Percentiles rank a stretch among this genome's conserved stretches.
phyloP scores from a whole-genome alignment of 257 asterid genomes.

The Galeopsis tetrahit region DNA sequence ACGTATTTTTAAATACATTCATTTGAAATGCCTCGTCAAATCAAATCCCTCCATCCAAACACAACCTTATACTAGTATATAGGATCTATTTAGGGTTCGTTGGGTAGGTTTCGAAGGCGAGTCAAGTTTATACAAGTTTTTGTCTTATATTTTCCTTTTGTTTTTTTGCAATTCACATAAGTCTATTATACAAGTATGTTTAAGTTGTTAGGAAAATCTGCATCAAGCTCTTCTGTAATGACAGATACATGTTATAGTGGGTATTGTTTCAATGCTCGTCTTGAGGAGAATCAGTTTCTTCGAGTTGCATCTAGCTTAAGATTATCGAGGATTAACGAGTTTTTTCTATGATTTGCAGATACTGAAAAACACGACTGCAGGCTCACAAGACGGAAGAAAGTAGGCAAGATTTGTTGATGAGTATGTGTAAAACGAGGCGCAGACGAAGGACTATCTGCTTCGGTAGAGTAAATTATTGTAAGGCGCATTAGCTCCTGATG shows the following conservation, averaged over 20 bases:
- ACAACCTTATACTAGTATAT: no score
- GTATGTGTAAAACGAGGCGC: background rate
- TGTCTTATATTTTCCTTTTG: no score
- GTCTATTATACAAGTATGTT: background rate
- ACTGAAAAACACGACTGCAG: constrained; percentile 56
- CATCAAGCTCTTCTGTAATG: background rate
- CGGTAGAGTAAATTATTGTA: constrained; percentile 14
- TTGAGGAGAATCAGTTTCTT: constrained; percentile 1
- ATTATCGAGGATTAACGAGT: background rate
- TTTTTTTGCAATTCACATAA: no score
- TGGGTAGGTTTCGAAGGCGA: no score
- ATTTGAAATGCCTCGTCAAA: no score
- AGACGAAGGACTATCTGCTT: background rate
- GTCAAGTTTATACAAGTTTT: no score
- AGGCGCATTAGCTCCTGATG: background rate
- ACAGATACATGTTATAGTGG: background rate
- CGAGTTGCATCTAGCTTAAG: background rate
- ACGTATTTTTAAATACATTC: no score
- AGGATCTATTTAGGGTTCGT: no score
- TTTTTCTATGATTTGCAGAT: constrained; percentile 37
- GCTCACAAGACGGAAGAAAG: constrained; percentile 48
- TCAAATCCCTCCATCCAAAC: no score
- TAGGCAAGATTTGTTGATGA: constrained; percentile 5
- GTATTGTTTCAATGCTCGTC: background rate
- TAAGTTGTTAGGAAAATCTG: background rate